A percentile compares a stretch with the other conserved stretches of the same genome.
These are phyloP conservation scores for Trichoderma asperelloides DNA, from an alignment of 495 filamentous ascomycete genomes.

Conservation along the genomic window DNA sequence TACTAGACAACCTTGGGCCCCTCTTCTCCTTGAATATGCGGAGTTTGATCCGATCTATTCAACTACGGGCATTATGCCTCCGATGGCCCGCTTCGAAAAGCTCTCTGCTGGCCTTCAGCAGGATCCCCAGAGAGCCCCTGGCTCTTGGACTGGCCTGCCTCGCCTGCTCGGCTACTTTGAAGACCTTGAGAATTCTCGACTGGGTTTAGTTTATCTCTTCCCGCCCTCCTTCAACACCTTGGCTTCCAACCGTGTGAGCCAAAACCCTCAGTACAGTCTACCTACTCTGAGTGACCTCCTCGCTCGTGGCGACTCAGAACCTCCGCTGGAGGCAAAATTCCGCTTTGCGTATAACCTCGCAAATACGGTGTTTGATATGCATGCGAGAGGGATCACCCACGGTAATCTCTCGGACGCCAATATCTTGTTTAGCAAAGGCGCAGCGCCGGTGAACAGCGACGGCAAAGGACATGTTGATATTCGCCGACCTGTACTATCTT, in stretches of 20 bases:
- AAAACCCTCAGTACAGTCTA: conserved; percentile 41
- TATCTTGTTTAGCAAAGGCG: conserved; percentile 63
- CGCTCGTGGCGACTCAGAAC: conserved; percentile 45
- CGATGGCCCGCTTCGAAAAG: conserved; percentile 54
- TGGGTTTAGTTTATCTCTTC: conserved; percentile 77
- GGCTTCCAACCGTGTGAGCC: conserved; percentile 42
- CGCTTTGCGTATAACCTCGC: conserved; percentile 71
- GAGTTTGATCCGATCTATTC: conserved; percentile 55
- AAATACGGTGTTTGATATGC: conserved; percentile 65
- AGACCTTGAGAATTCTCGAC: conserved; percentile 65
- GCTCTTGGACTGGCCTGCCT: conserved; percentile 51
- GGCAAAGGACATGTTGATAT: conserved; percentile 50
- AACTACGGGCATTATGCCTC: conserved; percentile 51
- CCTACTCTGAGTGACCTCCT: conserved; percentile 40
- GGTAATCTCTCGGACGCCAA: conserved; percentile 74
- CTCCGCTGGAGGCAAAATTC: conserved; percentile 67
- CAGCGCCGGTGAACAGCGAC: conserved; percentile 28
- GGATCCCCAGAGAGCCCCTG: conserved; percentile 45
- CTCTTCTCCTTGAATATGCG: conserved; percentile 61
- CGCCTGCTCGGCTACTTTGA: conserved; percentile 75
- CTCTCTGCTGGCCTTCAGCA: conserved; percentile 48
- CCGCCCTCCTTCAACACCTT: conserved; percentile 55
- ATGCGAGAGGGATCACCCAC: conserved; percentile 68
- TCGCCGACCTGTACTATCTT: conserved; percentile 65
- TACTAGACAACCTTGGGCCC: conserved; percentile 28